A percentile compares a stretch with the other conserved stretches of the same genome.
Conservation (phyloP, 305 asterid genomes). For the Petunia hybrid region DNA sequence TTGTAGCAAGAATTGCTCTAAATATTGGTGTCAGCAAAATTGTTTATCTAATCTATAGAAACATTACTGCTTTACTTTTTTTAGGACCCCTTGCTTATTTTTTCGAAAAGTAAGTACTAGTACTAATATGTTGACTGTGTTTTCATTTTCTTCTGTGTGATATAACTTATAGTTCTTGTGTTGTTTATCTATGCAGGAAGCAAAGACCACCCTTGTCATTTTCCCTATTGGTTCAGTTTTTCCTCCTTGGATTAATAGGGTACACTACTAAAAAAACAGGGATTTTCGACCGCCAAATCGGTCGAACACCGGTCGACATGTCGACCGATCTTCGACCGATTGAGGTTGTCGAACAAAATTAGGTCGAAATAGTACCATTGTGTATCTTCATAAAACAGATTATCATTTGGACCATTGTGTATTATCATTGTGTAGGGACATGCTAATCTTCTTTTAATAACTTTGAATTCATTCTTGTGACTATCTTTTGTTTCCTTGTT, state of each 20-base stretch:
- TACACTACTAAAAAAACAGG: constrained; percentile 39
- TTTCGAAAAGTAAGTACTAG: constrained; percentile 61
- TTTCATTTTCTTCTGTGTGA: background rate
- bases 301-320: no score
- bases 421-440: no score
- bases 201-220: constrained; percentile 80
- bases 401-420: no score
- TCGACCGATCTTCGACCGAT: no score
- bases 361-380: no score
- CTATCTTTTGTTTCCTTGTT: background rate
- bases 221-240: constrained; percentile 72
- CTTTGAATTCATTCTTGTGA: background rate
- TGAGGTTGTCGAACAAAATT: no score
- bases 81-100: constrained; percentile 79
- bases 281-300: no score
- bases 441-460: background rate
- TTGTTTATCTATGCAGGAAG: constrained; percentile 53
- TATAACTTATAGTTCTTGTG: background rate
- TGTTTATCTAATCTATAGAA: constrained; percentile 76
- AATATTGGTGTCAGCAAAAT: constrained; percentile 84
- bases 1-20: constrained; percentile 77
- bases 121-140: no score
- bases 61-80: constrained; percentile 64
- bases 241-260: constrained; percentile 77
- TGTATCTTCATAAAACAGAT: no score